Evolutionary conservation across 495 filamentous ascomycete genomes (phyloP), one percentile per base, ranked within the genome.

Genomic region (Daldinia caldariorum): DNA sequence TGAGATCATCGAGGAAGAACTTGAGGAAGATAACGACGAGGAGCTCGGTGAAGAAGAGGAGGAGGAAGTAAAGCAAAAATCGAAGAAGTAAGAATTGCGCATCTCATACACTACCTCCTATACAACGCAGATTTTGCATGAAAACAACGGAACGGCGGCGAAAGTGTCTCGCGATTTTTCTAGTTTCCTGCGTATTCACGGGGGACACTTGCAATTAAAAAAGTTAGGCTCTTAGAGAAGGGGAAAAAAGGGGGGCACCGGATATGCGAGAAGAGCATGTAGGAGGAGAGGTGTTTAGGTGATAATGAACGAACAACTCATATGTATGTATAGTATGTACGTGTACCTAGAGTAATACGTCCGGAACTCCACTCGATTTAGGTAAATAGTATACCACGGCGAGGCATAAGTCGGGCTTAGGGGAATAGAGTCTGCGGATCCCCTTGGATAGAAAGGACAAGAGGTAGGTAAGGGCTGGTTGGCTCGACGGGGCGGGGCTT

Each of bases 1-100:
- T 7, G 83, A 83, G 65, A 80, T 82, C 68, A 80, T 84, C 41
- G 78, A 81, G 73, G 77, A 81, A 61, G 82, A 83, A 14, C 59
- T 83, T 57, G 80, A 76, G 57, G 71, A 77, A 20, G 69, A 67
- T 12, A 75, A 74, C 9, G 78, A 79, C n/a, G 78, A 81, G n/a
- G 77, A 80, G 38, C 41, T 58, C 1, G 74, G 74, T 13, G 76
- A 66, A 29, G 63, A 70, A 18, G 51, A 72, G 22, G 62, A 71
- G n/a, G 62, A 72, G 20, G 61, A 54, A 6, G 63, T 39, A 31
- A 68, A 63, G 41, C 59, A 45, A 13, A 72, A 58, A 49, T 58
- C 65, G 31, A 26, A 69, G 32, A 61, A 51, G 61, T 59, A 54
- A 69, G 62, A 34, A 47, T 53, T 22, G 58, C 16, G 18, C 49